A percentile compares a stretch with the other conserved stretches of the same genome.
Conservation (phyloP, 805 yeast species). For the Myxozyma monticola region DNA sequence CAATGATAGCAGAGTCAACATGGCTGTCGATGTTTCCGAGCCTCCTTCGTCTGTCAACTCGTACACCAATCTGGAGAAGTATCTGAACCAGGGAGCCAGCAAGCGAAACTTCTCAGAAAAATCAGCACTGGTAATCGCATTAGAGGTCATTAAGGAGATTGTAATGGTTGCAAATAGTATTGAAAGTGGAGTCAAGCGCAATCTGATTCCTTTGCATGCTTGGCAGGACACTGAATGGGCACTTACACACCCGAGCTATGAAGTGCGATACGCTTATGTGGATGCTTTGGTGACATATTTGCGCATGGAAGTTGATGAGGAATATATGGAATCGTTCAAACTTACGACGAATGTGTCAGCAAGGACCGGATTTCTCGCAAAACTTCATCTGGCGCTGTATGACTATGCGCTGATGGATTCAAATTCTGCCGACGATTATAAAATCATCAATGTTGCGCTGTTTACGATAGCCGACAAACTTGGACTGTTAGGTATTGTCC, state of each 20-base stretch:
- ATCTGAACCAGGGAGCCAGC: conserved; percentile 1
- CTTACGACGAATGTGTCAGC: conserved; percentile 1
- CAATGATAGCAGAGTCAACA: background rate
- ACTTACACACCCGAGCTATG: conserved; percentile 1
- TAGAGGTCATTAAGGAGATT: conserved; percentile 18
- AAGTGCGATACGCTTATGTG: conserved; percentile 17
- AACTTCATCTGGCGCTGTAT: conserved; percentile 14
- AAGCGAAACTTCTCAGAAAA: conserved; percentile 1
- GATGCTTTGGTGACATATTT: conserved; percentile 21
- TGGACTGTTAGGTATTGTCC: conserved; percentile 16
- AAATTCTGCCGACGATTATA: conserved; percentile 31
- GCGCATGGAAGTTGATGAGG: conserved; percentile 8
- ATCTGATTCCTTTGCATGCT: conserved; percentile 18
- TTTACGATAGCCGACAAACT: conserved; percentile 8
- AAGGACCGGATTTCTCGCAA: conserved; percentile 14
- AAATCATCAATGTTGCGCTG: conserved; percentile 15
- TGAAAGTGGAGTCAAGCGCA: conserved; percentile 26
- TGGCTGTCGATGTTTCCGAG: background rate
- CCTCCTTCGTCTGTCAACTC: conserved; percentile 25
- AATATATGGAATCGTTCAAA: background rate
- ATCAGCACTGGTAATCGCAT: conserved; percentile 13
- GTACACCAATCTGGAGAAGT: conserved; percentile 15
- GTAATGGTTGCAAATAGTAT: conserved; percentile 21
- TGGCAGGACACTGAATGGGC: conserved; percentile 28
- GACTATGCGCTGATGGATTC: conserved; percentile 9